Base-by-base conservation (phyloP, 257 asterid genomes). In the Euphrasia confusa region DNA sequence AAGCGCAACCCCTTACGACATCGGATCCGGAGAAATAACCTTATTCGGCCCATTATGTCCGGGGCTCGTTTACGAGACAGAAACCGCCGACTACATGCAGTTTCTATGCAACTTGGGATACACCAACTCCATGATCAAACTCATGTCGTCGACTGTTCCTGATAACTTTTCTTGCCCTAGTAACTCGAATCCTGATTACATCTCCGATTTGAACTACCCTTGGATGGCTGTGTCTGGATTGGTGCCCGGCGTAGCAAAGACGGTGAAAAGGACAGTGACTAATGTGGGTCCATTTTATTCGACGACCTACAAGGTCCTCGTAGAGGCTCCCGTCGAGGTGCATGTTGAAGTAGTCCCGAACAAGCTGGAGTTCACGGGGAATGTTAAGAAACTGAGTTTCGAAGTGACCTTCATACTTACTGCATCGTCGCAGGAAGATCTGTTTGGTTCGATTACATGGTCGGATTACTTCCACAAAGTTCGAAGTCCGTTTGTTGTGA, bases 151-250 rank as follows among this genome's bases (percentile, higher is more conserved):
- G 1, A 50, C 27, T 50, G 55, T 50, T 50, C 55, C 55, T 50
- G 24, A 15, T 50, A n/a, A 50, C 26, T 50, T 50, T 10, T 14
- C 7, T 15, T 50, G 55, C 55, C 55, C 55, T 50, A 17, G 10
- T 50, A 50, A 50, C 27, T 50, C 55, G 27, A 5, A 10, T 17
- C 9, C 10, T 14, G 55, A 50, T 50, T 26, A 71, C 24, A 67
- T 88, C 75, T 84, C 98, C 64, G 65, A 77, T 80, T 79, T 91
- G 88, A 91, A 91, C 76, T 88, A 88, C 54, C 98, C 98, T 11
- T 85, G 95, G 11, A 82, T 91, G 60, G 81, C 84, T 3, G 17
- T 88, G 28, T 72, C 88, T 10, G 62, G 65, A 27, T 63, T 84
- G 48, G 68, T 58, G 24, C 68, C 54, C 52, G 54, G 61, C 4